These are phyloP conservation scores for Aspergillus cristatus DNA, from an alignment of 495 filamentous ascomycete species.

Conservation along the genomic window DNA sequence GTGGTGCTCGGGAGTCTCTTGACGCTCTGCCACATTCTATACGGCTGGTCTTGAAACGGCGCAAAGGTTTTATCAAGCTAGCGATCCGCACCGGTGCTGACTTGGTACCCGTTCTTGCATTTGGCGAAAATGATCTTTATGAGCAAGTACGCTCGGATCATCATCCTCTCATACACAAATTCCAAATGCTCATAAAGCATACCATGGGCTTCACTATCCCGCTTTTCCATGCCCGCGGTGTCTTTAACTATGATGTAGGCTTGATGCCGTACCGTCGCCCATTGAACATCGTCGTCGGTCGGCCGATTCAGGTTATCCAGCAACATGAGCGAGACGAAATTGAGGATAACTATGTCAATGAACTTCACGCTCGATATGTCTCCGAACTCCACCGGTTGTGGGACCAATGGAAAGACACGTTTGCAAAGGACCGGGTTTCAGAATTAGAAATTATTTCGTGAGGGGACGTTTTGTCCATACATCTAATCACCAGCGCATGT, in stretches of 20 bases:
- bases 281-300: slow-evolving; percentile 80
- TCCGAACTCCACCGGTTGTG: slow-evolving; percentile 72
- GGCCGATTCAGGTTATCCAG: slow-evolving; percentile 62
- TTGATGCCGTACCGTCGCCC: slow-evolving; percentile 86
- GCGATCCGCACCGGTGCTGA: slow-evolving; percentile 85
- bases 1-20: slow-evolving; percentile 84
- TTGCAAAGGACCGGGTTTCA: slow-evolving; percentile 58
- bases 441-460: slow-evolving; percentile 76
- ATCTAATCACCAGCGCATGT: too few relatives aligned
- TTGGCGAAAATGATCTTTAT: slow-evolving; percentile 95
- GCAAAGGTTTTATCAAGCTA: slow-evolving; percentile 90
- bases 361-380: slow-evolving; percentile 71
- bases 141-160: slow-evolving; percentile 65
- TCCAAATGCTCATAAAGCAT: slow-evolving; percentile 74
- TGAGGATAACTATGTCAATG: slow-evolving; percentile 65
- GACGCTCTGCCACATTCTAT: slow-evolving; percentile 70
- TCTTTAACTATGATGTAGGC: slow-evolving; percentile 97
- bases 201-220: slow-evolving; percentile 89
- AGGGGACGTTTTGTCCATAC: slow-evolving; percentile 1
- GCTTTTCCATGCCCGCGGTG: slow-evolving; percentile 77
- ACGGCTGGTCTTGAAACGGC: slow-evolving; percentile 64
- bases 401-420: slow-evolving; percentile 81
- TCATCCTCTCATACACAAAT: slow-evolving; percentile 63
- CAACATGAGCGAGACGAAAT: slow-evolving; percentile 42
- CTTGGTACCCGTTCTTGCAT: slow-evolving; percentile 80